Evolutionary conservation across 495 filamentous ascomycete species (phyloP).

Genomic region (Aspergillus bertholletiae): DNA sequence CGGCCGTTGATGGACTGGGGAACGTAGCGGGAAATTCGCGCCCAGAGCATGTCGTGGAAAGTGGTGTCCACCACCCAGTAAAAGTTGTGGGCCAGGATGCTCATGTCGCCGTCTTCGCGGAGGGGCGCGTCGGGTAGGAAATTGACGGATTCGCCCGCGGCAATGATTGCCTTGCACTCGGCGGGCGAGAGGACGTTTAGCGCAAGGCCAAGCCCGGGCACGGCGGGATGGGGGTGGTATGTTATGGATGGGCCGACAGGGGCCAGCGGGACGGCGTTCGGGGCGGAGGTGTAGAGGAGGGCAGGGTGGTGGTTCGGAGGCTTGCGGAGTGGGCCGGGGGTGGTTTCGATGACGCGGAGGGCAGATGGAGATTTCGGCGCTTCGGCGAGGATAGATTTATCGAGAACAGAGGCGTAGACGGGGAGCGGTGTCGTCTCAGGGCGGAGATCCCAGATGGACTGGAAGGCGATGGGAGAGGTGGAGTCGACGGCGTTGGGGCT

Average conservation of each 20-base stretch:
- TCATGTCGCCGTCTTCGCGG: conserved; percentile 36
- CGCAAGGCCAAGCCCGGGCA: conserved; percentile 35
- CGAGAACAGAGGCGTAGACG: conserved; percentile 33
- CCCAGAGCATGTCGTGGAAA: conserved; percentile 39
- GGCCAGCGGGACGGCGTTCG: conserved; percentile 29
- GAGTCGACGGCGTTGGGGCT: conserved; percentile 23
- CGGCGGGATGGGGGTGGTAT: conserved; percentile 36
- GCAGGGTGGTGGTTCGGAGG: conserved; percentile 39
- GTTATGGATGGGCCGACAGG: conserved; percentile 22
- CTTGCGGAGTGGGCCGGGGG: conserved; percentile 32
- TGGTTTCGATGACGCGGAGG: conserved; percentile 32
- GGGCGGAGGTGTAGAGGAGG: conserved; percentile 33
- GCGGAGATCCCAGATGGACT: conserved; percentile 38
- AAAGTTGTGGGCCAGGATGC: conserved; percentile 41
- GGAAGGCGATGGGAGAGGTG: conserved; percentile 33
- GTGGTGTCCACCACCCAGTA: conserved; percentile 38
- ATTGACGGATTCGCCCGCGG: conserved; percentile 35
- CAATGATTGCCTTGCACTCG: conserved; percentile 36
- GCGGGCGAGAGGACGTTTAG: conserved; percentile 27
- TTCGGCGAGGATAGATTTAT: conserved; percentile 29
- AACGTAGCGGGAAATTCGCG: conserved; percentile 29
- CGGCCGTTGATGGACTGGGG: conserved; percentile 30
- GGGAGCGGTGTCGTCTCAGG: conserved; percentile 25
- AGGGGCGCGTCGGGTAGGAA: conserved; percentile 36
- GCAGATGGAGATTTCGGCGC: conserved; percentile 27